Conservation (phyloP, 192 early-diverging fungal species). For the Linnemannia zychae region DNA sequence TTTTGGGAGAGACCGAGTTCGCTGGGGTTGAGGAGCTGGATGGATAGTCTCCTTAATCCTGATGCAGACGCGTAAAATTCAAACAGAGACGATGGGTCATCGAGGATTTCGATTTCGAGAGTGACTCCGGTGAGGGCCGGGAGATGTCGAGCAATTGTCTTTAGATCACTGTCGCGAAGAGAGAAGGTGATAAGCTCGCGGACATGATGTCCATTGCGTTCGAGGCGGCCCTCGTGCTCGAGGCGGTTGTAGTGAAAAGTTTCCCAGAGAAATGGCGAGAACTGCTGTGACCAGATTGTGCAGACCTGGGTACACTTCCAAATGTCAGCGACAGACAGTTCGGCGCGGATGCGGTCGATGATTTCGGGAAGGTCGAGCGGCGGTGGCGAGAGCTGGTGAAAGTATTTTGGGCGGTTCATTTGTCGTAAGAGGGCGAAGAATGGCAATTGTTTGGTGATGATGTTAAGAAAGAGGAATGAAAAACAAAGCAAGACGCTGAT, state of each 20-base stretch:
- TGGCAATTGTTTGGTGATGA: background rate
- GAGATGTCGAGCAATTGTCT: background rate
- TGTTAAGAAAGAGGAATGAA: background rate
- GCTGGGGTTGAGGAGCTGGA: conserved; percentile 1
- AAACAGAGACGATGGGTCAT: background rate
- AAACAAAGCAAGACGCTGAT: background rate
- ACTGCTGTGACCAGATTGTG: conserved; percentile 17
- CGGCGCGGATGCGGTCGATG: background rate
- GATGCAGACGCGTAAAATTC: background rate
- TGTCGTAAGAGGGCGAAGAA: background rate
- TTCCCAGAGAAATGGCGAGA: conserved; percentile 35
- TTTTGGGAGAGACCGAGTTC: background rate
- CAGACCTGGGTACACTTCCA: conserved; percentile 25
- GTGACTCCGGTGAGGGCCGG: background rate
- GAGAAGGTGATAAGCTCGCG: conserved; percentile 9
- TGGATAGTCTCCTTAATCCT: background rate
- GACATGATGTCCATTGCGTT: conserved; percentile 16
- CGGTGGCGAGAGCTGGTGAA: conserved; percentile 19
- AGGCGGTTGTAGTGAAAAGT: conserved; percentile 11
- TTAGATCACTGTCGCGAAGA: conserved; percentile 11
- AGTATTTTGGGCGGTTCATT: conserved; percentile 18
- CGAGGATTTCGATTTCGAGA: background rate
- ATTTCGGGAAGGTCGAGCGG: conserved; percentile 38
- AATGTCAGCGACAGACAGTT: conserved; percentile 10
- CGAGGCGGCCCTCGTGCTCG: background rate